phyloP scores from a whole-genome alignment of 345 rosid genomes.

The Limnanthes douglasii region DNA sequence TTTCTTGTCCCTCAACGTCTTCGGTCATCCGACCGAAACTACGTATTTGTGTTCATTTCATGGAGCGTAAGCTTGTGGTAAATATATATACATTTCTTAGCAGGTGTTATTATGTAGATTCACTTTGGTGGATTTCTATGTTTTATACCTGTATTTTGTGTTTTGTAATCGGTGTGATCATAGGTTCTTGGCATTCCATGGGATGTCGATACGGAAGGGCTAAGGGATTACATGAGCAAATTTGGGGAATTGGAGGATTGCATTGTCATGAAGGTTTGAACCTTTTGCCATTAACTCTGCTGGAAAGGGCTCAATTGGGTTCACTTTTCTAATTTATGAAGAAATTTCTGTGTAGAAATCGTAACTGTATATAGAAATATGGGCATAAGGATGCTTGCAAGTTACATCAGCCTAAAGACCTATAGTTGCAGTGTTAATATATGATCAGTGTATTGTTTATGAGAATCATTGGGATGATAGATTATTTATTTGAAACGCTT shows the following conservation, averaged over 20 bases:
- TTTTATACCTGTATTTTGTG: not conserved
- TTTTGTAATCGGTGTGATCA: not conserved
- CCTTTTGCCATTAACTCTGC: not conserved
- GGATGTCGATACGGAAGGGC: conserved; percentile 90
- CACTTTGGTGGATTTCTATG: not conserved
- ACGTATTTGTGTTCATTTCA: conserved; percentile 9
- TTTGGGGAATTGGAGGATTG: conserved; percentile 96
- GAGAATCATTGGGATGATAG: too few species aligned
- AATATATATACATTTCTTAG: conserved; percentile 4
- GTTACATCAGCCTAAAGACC: too few species aligned
- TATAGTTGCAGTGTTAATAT: too few species aligned
- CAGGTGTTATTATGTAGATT: not conserved
- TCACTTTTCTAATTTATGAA: not conserved
- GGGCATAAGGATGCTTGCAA: too few species aligned
- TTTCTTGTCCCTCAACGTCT: conserved; percentile 9
- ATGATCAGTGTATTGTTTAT: too few species aligned
- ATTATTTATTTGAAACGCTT: too few species aligned
- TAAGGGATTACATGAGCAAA: conserved; percentile 80
- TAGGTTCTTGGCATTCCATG: conserved; percentile 95
- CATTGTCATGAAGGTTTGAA: conserved; percentile 87
- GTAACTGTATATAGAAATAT: too few species aligned
- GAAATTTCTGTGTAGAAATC: too few species aligned
- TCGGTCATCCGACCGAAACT: not conserved
- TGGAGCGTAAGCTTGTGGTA: conserved; percentile 89
- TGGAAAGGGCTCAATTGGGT: not conserved